These are phyloP conservation scores for Diutina sp. DNA, from an alignment of 1,139 yeast species.

Conservation along the genomic window DNA sequence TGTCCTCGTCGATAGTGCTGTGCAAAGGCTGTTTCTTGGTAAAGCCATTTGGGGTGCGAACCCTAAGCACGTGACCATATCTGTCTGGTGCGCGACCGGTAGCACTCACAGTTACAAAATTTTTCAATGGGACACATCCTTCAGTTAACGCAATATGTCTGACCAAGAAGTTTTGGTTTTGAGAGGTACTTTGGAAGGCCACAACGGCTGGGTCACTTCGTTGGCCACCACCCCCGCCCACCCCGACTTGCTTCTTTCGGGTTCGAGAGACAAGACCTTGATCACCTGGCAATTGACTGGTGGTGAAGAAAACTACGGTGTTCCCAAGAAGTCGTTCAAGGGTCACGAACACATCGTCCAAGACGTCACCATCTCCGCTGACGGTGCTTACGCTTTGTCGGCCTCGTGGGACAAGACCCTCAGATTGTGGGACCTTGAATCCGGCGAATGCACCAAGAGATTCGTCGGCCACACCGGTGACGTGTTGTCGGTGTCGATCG, in stretches of 20 bases:
- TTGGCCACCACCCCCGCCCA: constrained; percentile 96
- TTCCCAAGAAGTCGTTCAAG: constrained; percentile 91
- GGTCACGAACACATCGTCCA: constrained; percentile 99
- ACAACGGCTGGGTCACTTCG: constrained; percentile 89
- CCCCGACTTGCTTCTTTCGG: constrained; percentile 97
- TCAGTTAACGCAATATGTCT: neutral
- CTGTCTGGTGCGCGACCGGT: neutral
- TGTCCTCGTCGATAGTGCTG: too few relatives aligned
- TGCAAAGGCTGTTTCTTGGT: too few relatives aligned
- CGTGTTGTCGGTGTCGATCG: constrained; percentile 93
- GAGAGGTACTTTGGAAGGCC: constrained; percentile 97
- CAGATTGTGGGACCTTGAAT: constrained; percentile 95
- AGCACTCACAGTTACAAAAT: neutral
- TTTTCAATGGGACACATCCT: neutral
- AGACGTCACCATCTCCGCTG: constrained; percentile 96
- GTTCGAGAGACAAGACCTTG: constrained; percentile 97
- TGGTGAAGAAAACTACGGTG: constrained; percentile 93
- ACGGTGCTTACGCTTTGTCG: constrained; percentile 96
- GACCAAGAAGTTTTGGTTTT: constrained; percentile 82
- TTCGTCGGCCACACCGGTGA: constrained; percentile 98
- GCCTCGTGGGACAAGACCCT: constrained; percentile 99
- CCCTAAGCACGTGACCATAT: neutral
- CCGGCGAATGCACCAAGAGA: constrained; percentile 91
- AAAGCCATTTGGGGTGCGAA: neutral
- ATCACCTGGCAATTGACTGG: constrained; percentile 98